Evolutionary conservation across 208 protist genomes (phyloP).

Genomic region (Wallacemonas sp.): DNA sequence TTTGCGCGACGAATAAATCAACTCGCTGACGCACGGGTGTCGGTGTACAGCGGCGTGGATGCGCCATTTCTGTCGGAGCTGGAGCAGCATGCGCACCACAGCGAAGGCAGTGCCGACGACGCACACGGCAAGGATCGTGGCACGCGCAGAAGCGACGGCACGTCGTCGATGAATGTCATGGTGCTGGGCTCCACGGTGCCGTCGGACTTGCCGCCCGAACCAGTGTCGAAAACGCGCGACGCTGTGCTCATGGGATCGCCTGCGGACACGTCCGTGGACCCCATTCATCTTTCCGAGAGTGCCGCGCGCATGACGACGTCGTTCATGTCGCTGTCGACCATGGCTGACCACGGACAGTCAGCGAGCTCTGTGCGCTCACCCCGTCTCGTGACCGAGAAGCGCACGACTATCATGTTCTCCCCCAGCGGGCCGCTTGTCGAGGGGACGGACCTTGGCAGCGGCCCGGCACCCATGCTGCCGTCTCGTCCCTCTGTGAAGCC

Average conservation of each 20-base stretch:
- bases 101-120: not conserved
- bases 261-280: constrained; percentile 18
- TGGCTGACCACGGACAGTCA: not conserved
- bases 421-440: not conserved
- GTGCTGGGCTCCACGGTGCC: constrained; percentile 19
- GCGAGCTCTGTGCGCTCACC: not conserved
- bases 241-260: not conserved
- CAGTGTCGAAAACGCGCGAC: not conserved
- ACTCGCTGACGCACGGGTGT: constrained; percentile 6
- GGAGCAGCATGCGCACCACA: not conserved
- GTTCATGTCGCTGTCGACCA: constrained; percentile 36
- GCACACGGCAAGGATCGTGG: too few species aligned
- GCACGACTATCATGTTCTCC: not conserved
- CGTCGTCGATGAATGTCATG: constrained; percentile 15
- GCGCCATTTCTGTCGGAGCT: not conserved
- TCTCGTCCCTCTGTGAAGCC: too few species aligned
- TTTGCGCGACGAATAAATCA: constrained; percentile 8
- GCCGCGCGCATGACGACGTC: constrained; percentile 17
- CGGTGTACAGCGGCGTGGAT: not conserved
- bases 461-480: too few species aligned
- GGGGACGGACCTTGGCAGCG: not conserved
- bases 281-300: constrained; percentile 26
- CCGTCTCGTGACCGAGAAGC: not conserved
- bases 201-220: constrained; percentile 19
- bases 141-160: too few species aligned